Evolutionary conservation across 352 stramenopile genomes (phyloP).

Genomic region (Globisporangium viniferum): DNA sequence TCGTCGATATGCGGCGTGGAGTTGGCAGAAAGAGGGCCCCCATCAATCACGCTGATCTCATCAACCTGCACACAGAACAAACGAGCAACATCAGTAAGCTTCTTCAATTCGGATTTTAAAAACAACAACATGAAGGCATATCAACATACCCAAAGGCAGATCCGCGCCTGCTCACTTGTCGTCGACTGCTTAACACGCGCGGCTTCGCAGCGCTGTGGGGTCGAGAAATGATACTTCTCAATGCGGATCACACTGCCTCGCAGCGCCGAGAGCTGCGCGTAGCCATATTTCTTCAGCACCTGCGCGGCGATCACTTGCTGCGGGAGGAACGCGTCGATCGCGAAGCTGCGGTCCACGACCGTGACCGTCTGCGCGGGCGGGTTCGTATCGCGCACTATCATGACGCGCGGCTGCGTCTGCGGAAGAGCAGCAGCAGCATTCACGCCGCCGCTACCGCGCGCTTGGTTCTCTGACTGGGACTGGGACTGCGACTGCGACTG

Average conservation of each 20-base stretch:
- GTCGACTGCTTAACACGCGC: slow-evolving; percentile 18
- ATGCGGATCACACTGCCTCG: slow-evolving; percentile 51
- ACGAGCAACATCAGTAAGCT: background rate
- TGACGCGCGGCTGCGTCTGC: slow-evolving; percentile 25
- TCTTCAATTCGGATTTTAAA: background rate
- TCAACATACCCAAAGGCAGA: slow-evolving; percentile 34
- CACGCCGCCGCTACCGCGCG: slow-evolving; percentile 10
- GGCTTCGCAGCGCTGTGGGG: slow-evolving; percentile 28
- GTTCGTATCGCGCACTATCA: slow-evolving; percentile 50
- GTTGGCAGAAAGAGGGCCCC: slow-evolving; percentile 46
- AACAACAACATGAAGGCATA: background rate
- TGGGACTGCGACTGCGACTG: slow-evolving; percentile 4
- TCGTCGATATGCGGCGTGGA: slow-evolving; percentile 27
- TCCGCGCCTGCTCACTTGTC: slow-evolving; percentile 11
- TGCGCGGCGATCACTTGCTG: slow-evolving; percentile 11
- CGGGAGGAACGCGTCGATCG: slow-evolving; percentile 52
- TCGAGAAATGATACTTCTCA: slow-evolving; percentile 63
- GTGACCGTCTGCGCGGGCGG: slow-evolving; percentile 34
- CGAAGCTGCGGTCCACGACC: slow-evolving; percentile 47
- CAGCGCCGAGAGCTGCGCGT: slow-evolving; percentile 37
- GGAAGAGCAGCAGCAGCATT: background rate
- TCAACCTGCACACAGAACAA: slow-evolving; percentile 22
- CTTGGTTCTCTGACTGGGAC: slow-evolving; percentile 13
- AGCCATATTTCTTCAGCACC: slow-evolving; percentile 24
- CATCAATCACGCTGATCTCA: slow-evolving; percentile 47